phyloP scores from a whole-genome alignment of 441 rosid genomes.

The Erysimum cheiri region DNA sequence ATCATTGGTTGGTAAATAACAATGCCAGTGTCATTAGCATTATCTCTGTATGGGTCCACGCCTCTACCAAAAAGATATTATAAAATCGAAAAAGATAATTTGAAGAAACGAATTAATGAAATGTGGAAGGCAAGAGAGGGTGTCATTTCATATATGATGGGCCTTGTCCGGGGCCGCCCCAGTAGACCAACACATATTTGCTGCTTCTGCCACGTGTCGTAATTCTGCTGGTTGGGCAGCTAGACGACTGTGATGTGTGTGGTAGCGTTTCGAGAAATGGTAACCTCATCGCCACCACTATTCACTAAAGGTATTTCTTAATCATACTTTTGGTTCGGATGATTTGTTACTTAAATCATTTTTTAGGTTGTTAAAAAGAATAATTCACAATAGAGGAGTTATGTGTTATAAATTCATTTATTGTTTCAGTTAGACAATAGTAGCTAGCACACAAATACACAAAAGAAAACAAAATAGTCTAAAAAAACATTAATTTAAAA shows the following conservation, averaged over 20 bases:
- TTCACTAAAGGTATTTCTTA: background rate
- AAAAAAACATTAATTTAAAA: too few relatives aligned
- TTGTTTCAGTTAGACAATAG: too few relatives aligned
- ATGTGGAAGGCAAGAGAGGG: background rate
- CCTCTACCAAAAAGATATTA: background rate
- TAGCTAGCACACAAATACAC: background rate
- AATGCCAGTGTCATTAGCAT: constrained; percentile 1
- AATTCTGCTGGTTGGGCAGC: background rate
- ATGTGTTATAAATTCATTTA: background rate
- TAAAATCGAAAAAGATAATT: background rate
- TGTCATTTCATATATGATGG: background rate
- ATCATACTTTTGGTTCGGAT: constrained; percentile 7
- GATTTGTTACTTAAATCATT: background rate
- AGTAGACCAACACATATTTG: background rate
- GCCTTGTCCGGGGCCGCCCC: constrained; percentile 23
- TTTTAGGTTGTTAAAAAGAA: too few relatives aligned
- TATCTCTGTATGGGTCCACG: background rate
- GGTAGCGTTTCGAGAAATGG: background rate
- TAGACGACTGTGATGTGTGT: constrained; percentile 2
- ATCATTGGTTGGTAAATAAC: constrained; percentile 7
- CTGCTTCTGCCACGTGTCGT: constrained; percentile 9
- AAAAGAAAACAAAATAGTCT: background rate
- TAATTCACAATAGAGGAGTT: background rate
- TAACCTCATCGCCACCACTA: background rate
- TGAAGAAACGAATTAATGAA: background rate